Percentiles rank a stretch among this genome's conserved stretches.
phyloP scores from a whole-genome alignment of 257 asterid species.

The Solanum pennellii region DNA sequence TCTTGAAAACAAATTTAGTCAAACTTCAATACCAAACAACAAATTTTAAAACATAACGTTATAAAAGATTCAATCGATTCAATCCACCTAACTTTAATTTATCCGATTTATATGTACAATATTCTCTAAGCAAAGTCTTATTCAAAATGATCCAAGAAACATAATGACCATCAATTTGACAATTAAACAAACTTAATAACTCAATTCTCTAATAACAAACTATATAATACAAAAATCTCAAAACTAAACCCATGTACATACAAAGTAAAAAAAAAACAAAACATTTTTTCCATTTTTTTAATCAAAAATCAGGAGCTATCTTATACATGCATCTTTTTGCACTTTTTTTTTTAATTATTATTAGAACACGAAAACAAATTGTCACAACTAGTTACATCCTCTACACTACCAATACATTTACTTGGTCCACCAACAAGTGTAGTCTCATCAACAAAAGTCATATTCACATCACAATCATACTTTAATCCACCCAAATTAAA shows the following conservation, averaged over 20 bases:
- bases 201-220: background rate
- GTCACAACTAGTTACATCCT: background rate
- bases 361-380: background rate
- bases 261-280: background rate
- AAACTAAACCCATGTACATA: background rate
- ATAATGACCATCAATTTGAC: background rate
- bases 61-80: background rate
- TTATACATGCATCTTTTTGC: background rate
- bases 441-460: background rate
- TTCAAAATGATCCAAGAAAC: background rate
- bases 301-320: background rate
- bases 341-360: background rate
- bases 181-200: background rate
- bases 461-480: background rate
- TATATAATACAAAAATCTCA: background rate
- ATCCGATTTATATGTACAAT: background rate
- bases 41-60: no score
- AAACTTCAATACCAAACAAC: no score
- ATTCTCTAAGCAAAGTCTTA: background rate
- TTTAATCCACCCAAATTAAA: background rate
- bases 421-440: constrained; percentile 2
- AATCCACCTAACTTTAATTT: background rate
- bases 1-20: no score
- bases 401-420: background rate
- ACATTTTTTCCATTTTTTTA: background rate